phyloP scores from a whole-genome alignment of 1,284 basidiomycete species.

The Athelia psychrophila region DNA sequence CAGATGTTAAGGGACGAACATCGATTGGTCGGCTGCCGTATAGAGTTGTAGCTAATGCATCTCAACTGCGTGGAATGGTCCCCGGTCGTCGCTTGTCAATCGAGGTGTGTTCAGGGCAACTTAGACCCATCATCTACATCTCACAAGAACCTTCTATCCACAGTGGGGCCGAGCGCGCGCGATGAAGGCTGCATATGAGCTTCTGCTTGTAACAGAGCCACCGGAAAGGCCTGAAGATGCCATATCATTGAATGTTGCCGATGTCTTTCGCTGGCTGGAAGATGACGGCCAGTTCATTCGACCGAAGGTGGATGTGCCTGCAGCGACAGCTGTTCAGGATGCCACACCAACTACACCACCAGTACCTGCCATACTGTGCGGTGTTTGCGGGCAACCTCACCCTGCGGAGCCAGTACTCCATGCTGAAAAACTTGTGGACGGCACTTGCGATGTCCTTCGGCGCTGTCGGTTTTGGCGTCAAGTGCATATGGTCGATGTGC shows the following conservation, averaged over 20 bases:
- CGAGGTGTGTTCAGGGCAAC: conserved; percentile 42
- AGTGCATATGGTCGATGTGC: neutral
- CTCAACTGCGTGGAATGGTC: conserved; percentile 44
- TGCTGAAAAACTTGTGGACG: no score
- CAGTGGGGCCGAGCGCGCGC: conserved; percentile 65
- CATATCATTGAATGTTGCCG: conserved; percentile 43
- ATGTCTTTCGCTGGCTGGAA: conserved; percentile 59
- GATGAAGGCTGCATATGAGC: conserved; percentile 45
- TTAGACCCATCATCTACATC: conserved; percentile 4
- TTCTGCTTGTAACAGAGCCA: conserved; percentile 20
- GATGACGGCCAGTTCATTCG: conserved; percentile 49
- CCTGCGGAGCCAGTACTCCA: no score
- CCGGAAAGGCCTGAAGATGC: conserved; percentile 14
- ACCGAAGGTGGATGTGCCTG: conserved; percentile 11
- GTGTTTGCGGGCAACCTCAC: neutral
- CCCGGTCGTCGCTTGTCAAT: conserved; percentile 66
- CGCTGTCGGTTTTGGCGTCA: neutral
- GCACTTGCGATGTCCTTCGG: neutral
- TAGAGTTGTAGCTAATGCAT: conserved; percentile 42
- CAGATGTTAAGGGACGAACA: conserved; percentile 39
- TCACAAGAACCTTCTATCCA: conserved; percentile 6
- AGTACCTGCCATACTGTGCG: neutral
- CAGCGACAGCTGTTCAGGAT: conserved; percentile 5
- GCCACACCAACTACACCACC: neutral
- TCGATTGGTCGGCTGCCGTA: conserved; percentile 42